Evolutionary conservation across 257 asterid genomes (phyloP), one percentile per base, ranked within the genome.

Genomic region (Echium plantagineum): DNA sequence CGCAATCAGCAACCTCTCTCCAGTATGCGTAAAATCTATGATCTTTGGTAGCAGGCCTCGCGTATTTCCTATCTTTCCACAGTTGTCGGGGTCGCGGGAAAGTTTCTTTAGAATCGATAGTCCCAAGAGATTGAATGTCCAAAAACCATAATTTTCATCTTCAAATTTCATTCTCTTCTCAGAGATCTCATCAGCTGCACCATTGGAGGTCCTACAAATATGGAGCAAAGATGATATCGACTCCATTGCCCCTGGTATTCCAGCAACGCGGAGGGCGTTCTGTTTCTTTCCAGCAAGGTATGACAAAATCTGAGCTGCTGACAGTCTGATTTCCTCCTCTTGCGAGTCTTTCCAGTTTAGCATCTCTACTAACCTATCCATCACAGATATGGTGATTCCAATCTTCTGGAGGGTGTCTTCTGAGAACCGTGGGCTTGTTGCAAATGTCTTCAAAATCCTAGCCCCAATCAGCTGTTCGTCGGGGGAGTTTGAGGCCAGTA

Each of bases 381-480:
- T 86, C 21, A 83, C 94, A 0, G 71, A n/a, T 16, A 89, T 42
- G 35, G 75, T 81, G 55, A 85, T 81, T 18, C 98, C 98, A 3
- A 93, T 88, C 68, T 91, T 88, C 75, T 91, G 94, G 16, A 91
- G 77, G 0, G 96, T 88, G 59, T 91, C 94, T 0, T 79, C 83
- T 9, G 82, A 71, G 51, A 84, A 88, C 17, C 79, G 62, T 3
- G 77, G 60, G 32, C 61, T 78, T 7, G 66, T 70, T 35, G 95
- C 63, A 47, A 93, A 83, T 10, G 71, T 75, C 61, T 83, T 65
- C 53, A 93, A 55, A 67, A 89, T 86, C 38, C 86, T 71, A 0
- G 85, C 94, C 18, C 97, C 97, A 7, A 86, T 84, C 32, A 89
- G 78, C 78, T 93, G 97, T 63, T 93, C 99, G 20, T 93, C 97